Evolutionary conservation across 805 yeast genomes (phyloP).

Genomic region (Candida pseudofarinosa): DNA sequence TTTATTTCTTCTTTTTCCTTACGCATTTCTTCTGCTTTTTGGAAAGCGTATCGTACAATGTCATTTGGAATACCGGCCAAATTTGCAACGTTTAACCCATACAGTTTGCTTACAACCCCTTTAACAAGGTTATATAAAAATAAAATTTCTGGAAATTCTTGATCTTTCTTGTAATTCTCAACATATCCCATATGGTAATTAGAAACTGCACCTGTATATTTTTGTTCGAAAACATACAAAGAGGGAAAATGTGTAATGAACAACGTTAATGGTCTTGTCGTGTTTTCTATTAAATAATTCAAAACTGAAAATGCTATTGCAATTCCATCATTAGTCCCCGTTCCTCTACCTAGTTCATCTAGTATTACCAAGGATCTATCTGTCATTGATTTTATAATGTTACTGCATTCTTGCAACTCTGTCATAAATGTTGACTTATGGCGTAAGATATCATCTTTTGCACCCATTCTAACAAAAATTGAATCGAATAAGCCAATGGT

Average conservation of each 20-base stretch:
- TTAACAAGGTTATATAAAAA: conserved; percentile 34
- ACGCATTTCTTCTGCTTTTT: conserved; percentile 16
- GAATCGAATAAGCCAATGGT: conserved; percentile 67
- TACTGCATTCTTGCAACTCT: conserved; percentile 64
- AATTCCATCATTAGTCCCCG: conserved; percentile 67
- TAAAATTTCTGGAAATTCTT: conserved; percentile 33
- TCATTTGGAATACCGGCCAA: conserved; percentile 57
- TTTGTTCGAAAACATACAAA: conserved; percentile 48
- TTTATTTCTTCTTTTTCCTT: conserved; percentile 1
- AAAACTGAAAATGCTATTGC: conserved; percentile 76
- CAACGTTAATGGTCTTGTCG: conserved; percentile 50
- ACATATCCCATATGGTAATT: conserved; percentile 73
- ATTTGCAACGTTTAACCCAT: conserved; percentile 82
- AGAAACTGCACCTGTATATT: conserved; percentile 37
- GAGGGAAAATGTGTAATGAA: conserved; percentile 86
- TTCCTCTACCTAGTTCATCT: conserved; percentile 84
- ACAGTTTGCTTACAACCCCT: conserved; percentile 53
- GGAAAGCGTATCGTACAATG: conserved; percentile 44
- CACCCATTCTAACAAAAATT: conserved; percentile 82
- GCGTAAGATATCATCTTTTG: conserved; percentile 67
- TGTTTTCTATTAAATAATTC: conserved; percentile 45
- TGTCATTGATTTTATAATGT: conserved; percentile 52
- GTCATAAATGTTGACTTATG: conserved; percentile 85
- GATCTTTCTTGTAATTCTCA: conserved; percentile 30
- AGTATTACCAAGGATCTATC: conserved; percentile 55